Evolutionary conservation across 208 protist genomes (phyloP), one percentile per base, ranked within the genome.

Genomic region (Wallacemonas collosoma): DNA sequence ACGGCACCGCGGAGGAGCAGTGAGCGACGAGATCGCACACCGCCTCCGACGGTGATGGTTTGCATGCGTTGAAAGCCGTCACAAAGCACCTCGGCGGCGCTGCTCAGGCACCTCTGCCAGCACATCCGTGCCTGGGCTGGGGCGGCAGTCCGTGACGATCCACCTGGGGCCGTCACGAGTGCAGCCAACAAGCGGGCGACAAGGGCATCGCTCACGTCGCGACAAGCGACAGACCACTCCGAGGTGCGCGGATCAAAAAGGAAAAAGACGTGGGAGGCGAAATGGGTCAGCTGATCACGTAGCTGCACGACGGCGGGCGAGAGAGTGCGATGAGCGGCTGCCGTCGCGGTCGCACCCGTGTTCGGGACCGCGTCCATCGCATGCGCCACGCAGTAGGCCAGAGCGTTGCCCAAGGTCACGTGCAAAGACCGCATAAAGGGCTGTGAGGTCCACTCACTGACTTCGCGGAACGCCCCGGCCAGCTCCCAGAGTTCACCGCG

Each of bases 251-350:
- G 51, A 60, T 82, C 78, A 7, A 82, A 61, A 2, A 82, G 47
- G 15, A 82, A 82, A 54, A 82, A 82, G 70, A 79, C 78, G 54
- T 75, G 78, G n/a, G 73, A 72, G 14, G 73, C 68, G 53, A 82
- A 82, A 47, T 82, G 78, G 12, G 70, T 51, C 14, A 65, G 77
- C 48, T 82, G 78, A 63, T 74, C 67, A 58, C 77, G 72, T 1
- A 82, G 66, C 70, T 82, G 78, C 48, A 56, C 54, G 44, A 78
- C 39, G 2, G 73, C 61, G 3, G 73, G 51, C 15, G 73, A 53
- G 47, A 12, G 26, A 26, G 26, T 26, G 26, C 26, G 26, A 26
- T 26, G 26, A 26, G 26, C 26, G 26, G 26, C 26, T 26, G 26
- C 26, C 26, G 26, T 26, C 26, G 26, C 76, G 71, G 55, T 76